A percentile compares a stretch with the other conserved stretches of the same genome.
Evolutionary conservation across 2,329 filamentous ascomycete genomes (phyloP).

Genomic region (Canariomyces notabilis): DNA sequence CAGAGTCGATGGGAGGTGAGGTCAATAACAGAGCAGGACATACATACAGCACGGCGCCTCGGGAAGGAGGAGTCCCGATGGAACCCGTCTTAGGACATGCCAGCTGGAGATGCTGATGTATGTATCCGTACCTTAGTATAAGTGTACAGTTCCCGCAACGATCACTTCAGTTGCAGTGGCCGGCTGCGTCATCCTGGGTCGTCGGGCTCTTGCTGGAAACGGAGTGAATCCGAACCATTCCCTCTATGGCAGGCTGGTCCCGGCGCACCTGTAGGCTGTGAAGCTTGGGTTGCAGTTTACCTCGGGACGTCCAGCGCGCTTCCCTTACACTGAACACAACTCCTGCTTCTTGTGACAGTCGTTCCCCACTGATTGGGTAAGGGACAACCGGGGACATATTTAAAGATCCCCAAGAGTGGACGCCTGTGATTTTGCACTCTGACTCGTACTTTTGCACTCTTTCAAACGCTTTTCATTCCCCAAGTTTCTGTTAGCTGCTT

Average conservation of each 20-base stretch:
- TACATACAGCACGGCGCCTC: too few relatives aligned
- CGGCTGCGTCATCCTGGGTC: constrained; percentile 7
- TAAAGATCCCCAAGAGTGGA: constrained; percentile 1
- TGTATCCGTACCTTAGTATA: too few relatives aligned
- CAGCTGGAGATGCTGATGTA: too few relatives aligned
- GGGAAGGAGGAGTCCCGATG: too few relatives aligned
- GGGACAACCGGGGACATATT: constrained; percentile 4
- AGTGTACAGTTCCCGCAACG: too few relatives aligned
- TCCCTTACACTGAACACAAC: not conserved
- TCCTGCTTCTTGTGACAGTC: constrained; percentile 13
- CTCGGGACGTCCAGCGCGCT: constrained; percentile 18
- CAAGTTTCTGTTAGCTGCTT: not conserved
- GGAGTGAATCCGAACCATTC: constrained; percentile 1
- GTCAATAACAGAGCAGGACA: too few relatives aligned
- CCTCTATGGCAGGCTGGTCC: constrained; percentile 1
- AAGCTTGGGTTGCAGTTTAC: constrained; percentile 5
- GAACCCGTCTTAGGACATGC: too few relatives aligned
- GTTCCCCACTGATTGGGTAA: constrained; percentile 6
- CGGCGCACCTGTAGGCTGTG: not conserved
- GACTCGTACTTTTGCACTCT: not conserved
- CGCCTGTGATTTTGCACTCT: not conserved
- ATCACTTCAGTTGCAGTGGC: not conserved
- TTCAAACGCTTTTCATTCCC: not conserved
- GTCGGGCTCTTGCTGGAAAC: constrained; percentile 1
- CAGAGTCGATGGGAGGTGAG: too few relatives aligned